A percentile compares a stretch with the other conserved stretches of the same genome.
Evolutionary conservation across 495 filamentous ascomycete genomes (phyloP).

Genomic region (Sabuloglossum arenarium): DNA sequence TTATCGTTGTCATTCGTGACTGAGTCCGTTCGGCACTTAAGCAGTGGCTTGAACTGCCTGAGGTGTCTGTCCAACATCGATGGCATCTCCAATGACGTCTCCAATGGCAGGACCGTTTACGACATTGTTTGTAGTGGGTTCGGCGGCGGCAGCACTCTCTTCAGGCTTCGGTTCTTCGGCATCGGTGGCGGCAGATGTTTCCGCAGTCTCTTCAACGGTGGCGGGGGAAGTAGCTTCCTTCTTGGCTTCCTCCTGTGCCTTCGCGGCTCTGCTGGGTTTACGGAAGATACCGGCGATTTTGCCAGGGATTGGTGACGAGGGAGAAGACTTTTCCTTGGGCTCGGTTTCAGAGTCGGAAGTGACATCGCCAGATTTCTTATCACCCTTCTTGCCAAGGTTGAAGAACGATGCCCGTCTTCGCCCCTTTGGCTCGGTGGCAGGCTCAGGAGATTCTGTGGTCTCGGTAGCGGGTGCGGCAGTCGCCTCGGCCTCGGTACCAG

Average conservation of each 20-base stretch:
- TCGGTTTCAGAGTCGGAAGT: slow-evolving; percentile 31
- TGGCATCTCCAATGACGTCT: slow-evolving; percentile 19
- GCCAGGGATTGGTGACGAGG: slow-evolving; percentile 12
- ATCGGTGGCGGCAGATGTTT: slow-evolving; percentile 8
- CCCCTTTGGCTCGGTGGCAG: slow-evolving; percentile 18
- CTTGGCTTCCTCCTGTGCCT: slow-evolving; percentile 15
- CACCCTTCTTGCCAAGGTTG: slow-evolving; percentile 28
- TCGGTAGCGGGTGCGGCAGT: slow-evolving; percentile 15
- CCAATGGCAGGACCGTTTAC: slow-evolving; percentile 12
- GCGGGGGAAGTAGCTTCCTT: slow-evolving; percentile 17
- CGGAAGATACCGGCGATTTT: slow-evolving; percentile 35
- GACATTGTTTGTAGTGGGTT: slow-evolving; percentile 5
- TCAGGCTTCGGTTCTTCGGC: slow-evolving; percentile 10
- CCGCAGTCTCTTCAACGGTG: slow-evolving; percentile 17
- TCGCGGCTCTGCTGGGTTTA: slow-evolving; percentile 12
- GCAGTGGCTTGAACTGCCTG: slow-evolving; percentile 22
- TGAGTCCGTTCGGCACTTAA: slow-evolving; percentile 12
- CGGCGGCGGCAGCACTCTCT: slow-evolving; percentile 8
- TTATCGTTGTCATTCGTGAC: slow-evolving; percentile 10
- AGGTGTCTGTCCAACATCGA: slow-evolving; percentile 15
- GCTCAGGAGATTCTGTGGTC: slow-evolving; percentile 10
- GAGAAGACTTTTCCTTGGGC: slow-evolving; percentile 24
- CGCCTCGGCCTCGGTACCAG: neutral
- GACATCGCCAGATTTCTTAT: slow-evolving; percentile 24
- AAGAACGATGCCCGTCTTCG: slow-evolving; percentile 38